A percentile compares a stretch with the other conserved stretches of the same genome.
Conservation (phyloP, 352 stramenopile species). For the Globisporangium recalcitrans region DNA sequence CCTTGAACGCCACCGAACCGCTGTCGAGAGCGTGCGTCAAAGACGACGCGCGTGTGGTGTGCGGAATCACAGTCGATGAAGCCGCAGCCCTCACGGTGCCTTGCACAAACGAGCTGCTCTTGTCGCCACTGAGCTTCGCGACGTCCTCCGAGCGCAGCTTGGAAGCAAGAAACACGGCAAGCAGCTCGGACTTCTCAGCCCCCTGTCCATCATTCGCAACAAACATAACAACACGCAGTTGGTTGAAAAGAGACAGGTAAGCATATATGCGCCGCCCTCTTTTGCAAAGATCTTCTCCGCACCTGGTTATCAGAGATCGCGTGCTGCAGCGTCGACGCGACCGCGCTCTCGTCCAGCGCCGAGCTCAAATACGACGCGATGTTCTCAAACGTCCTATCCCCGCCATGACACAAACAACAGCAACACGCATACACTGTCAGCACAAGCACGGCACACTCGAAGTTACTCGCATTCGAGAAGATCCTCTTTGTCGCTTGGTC, state of each 20-base stretch:
- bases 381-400: conserved; percentile 37
- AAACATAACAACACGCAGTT: neutral
- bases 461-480: neutral
- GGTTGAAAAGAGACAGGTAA: neutral
- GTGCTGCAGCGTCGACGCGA: conserved; percentile 27
- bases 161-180: conserved; percentile 55
- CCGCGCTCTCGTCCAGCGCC: conserved; percentile 34
- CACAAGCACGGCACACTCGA: neutral
- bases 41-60: conserved; percentile 54
- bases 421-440: neutral
- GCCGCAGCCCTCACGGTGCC: conserved; percentile 31
- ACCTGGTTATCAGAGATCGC: conserved; percentile 9
- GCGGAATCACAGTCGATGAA: conserved; percentile 67
- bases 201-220: neutral
- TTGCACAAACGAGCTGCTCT: conserved; percentile 39
- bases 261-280: no score
- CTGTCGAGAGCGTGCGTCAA: conserved; percentile 21
- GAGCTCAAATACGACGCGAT: conserved; percentile 42
- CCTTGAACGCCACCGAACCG: conserved; percentile 8
- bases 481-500: neutral
- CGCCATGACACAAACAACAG: neutral
- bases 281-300: neutral
- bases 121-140: conserved; percentile 24
- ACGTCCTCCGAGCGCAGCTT: conserved; percentile 43
- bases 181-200: conserved; percentile 29